phyloP scores from a whole-genome alignment of 192 early-diverging fungal genomes.

The Rhizoclosmatium globosum region DNA sequence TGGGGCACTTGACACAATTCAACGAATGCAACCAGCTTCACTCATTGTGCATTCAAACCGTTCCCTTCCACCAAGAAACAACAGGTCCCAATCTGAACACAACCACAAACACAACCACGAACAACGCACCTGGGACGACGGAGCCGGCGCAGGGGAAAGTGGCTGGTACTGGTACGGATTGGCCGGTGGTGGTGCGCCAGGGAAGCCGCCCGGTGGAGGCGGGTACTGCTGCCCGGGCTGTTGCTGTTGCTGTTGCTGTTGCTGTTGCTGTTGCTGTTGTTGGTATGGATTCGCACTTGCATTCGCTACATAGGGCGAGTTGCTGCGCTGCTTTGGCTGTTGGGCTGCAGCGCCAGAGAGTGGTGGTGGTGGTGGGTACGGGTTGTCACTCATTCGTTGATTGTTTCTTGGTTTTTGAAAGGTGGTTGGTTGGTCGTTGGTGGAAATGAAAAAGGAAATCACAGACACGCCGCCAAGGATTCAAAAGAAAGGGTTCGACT shows the following conservation, averaged over 20 bases:
- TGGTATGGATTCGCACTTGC: not conserved
- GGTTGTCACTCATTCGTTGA: no score
- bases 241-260: no score
- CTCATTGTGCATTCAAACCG: not conserved
- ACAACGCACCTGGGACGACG: not conserved
- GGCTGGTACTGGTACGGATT: conserved; percentile 10
- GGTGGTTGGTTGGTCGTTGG: no score
- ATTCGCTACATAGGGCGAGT: not conserved
- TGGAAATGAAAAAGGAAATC: no score
- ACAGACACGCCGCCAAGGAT: no score
- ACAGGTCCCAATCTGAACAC: not conserved
- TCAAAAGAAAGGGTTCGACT: no score
- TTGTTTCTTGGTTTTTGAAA: no score
- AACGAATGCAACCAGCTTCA: not conserved
- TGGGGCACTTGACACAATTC: not conserved
- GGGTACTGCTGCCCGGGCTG: not conserved
- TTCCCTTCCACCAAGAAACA: not conserved
- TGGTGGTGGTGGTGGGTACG: not conserved
- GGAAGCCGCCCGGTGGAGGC: not conserved
- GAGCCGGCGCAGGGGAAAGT: not conserved
- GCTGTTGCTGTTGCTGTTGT: not conserved
- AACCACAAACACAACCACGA: not conserved
- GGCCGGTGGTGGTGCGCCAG: not conserved
- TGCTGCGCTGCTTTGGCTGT: not conserved
- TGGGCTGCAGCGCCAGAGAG: not conserved